These are phyloP conservation scores for Mallotus nudiflorus DNA, from an alignment of 345 rosid species.

Conservation along the genomic window DNA sequence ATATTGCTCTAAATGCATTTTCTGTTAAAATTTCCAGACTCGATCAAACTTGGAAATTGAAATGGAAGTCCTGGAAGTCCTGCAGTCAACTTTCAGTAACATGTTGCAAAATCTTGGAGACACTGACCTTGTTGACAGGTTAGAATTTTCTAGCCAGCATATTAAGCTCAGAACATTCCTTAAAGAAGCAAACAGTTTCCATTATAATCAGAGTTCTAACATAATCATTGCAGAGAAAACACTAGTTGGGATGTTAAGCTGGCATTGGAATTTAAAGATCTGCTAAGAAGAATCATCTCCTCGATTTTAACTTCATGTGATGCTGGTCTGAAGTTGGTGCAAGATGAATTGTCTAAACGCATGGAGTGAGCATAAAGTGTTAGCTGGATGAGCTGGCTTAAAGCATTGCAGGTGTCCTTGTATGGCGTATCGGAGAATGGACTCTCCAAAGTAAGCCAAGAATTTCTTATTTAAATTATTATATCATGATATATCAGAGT, in stretches of 20 bases:
- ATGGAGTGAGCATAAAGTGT: not conserved
- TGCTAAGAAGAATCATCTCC: constrained; percentile 63
- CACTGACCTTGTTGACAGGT: constrained; percentile 46
- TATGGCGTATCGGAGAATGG: too few relatives aligned
- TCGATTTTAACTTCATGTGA: constrained; percentile 71
- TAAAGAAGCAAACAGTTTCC: not conserved
- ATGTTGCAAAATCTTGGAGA: constrained; percentile 69
- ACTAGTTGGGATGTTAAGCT: constrained; percentile 63
- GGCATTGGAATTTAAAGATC: constrained; percentile 53
- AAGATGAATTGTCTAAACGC: constrained; percentile 40
- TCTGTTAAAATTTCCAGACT: constrained; percentile 36
- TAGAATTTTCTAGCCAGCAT: constrained; percentile 10
- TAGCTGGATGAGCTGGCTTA: not conserved
- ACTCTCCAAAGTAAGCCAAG: not conserved
- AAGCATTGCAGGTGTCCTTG: not conserved
- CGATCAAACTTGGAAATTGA: constrained; percentile 56
- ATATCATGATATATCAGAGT: not conserved
- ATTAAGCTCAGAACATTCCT: not conserved
- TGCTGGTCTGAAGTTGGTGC: constrained; percentile 55
- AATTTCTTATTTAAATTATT: not conserved
- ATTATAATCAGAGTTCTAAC: not conserved
- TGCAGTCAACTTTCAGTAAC: constrained; percentile 52
- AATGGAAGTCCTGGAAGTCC: constrained; percentile 59
- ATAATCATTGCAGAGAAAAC: constrained; percentile 45
- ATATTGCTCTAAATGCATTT: not conserved